Evolutionary conservation across 108 stramenopile genomes (phyloP), one percentile per base, ranked within the genome.

Genomic region (Cyclotella choctawhatcheeana): DNA sequence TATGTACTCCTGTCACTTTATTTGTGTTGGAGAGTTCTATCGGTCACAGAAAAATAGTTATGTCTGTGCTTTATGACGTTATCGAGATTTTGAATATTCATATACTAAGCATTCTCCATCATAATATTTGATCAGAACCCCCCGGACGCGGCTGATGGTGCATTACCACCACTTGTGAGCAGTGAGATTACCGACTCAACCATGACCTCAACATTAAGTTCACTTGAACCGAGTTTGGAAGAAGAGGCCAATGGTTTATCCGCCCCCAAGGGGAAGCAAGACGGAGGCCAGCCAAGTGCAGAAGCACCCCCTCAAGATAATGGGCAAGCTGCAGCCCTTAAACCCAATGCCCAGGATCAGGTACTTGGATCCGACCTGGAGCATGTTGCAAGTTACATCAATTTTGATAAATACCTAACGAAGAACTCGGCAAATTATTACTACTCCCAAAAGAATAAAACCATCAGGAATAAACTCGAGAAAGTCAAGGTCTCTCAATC

Each of bases 321-420:
- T 24, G 22, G 12, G 7, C 31, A 2, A 22, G 21, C 4, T 24
- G 3, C 13, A 3, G 16, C 35, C 24, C 12, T 47, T 24, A 29
- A 48, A 1, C 50, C 47, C 34, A 18, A 3, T n/a, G 44, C 1
- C 5, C 47, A 0, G 20, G 43, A 26, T 34, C 35, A 30, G 32
- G 6, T 53, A 31, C 4, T 25, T 26, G 22, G 48, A 18, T 10
- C 4, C 31, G 62, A 74, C 3, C 1, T 43, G 22, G 64, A 64
- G 20, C 33, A 76, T 31, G 61, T 64, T 68, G 71, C 72, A 18
- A 69, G 73, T 40, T 80, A 63, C 51, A 44, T 80, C 60, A 68
- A 73, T 31, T 34, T 80, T 10, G 32, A 60, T 32, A 73, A 73
- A 43, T 48, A 73, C 5, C 40, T 80, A 25, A 29, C 37, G 17